Evolutionary conservation across 139 green algal genomes (phyloP).

Genomic region (Spirogloea muscicola): DNA sequence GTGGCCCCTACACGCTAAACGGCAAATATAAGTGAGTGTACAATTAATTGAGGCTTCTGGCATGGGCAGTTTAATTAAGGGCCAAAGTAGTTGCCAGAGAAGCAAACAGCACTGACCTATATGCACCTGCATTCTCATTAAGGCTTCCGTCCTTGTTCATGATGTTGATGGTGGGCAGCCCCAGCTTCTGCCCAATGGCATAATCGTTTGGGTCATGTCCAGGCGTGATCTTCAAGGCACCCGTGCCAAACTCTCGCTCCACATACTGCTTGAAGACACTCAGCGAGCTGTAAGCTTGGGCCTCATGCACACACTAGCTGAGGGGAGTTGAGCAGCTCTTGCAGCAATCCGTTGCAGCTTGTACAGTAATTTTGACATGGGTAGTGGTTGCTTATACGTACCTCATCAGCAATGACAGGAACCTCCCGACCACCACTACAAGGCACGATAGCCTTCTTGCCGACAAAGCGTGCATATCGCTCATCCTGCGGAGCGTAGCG

Average conservation of each 20-base stretch:
- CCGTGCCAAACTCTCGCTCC: slow-evolving; percentile 88
- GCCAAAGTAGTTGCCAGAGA: too few species aligned
- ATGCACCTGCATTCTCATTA: slow-evolving; percentile 64
- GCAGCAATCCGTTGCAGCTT: too few species aligned
- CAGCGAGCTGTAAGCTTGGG: too few species aligned
- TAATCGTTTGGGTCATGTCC: slow-evolving; percentile 98
- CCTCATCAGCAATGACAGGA: slow-evolving; percentile 87
- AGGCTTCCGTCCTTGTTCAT: slow-evolving; percentile 79
- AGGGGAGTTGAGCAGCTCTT: too few species aligned
- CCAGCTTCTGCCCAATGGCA: slow-evolving; percentile 74
- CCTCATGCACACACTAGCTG: too few species aligned
- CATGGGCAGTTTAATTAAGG: too few species aligned
- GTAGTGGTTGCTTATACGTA: slow-evolving; percentile 5
- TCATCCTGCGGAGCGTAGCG: slow-evolving; percentile 55
- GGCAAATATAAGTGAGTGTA: too few species aligned
- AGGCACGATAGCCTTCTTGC: slow-evolving; percentile 79
- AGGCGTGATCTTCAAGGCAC: slow-evolving; percentile 92
- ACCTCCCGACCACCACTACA: slow-evolving; percentile 71
- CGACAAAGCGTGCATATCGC: slow-evolving; percentile 76
- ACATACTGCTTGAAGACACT: slow-evolving; percentile 74
- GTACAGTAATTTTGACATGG: too few species aligned
- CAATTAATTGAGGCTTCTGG: too few species aligned
- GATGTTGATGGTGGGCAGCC: slow-evolving; percentile 91
- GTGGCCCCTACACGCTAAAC: too few species aligned
- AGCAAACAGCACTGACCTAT: slow-evolving; percentile 40